Base-by-base conservation (phyloP, 2,329 filamentous ascomycete genomes). In the Alternaria triticimaculans region DNA sequence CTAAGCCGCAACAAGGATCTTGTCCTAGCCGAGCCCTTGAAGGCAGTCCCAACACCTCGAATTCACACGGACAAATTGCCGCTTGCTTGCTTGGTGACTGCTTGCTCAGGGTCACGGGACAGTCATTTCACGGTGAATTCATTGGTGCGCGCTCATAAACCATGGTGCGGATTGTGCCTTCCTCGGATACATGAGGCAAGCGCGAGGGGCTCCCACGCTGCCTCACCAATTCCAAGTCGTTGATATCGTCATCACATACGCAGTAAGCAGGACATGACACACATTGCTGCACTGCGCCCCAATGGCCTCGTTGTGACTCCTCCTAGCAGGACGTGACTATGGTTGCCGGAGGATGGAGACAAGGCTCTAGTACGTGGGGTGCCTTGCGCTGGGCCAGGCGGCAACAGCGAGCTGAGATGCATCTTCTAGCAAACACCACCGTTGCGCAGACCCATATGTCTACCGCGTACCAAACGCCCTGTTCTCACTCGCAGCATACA, bases 1-100 rank as follows among this genome's bases (percentile, higher is more conserved):
- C 66, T 72, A 65, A 65, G 63, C 63, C 63, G 56, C 63, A 65
- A 65, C 60, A 59, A 63, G 62, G 62, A 63, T 65, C 41, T 43
- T 55, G 50, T 20, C 59, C 58, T 65, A 65, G 63, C 63, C 63
- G 63, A 65, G 63, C 60, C 60, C 25, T 63, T 21, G 60, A 46
- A 54, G 26, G n/a, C 60, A 44, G 48, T 23, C 63, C 55, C 63
- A 65, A 63, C 63, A 63, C 51, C 28, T 51, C 28, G 55, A 43
- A 9, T 43, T 25, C 20, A 37, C 60, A 60, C 57, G 49, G 15
- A 46, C 43, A 28, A 20, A 30, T 9, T 25, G 7, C 14, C 33
- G 45, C 33, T 51, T 41, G 46, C 44, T n/a, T 33, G 37, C 15
- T 50, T 23, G 48, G 8, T 7, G 43, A 20, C 21, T 37, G 48